phyloP scores from a whole-genome alignment of 169 alveolate genomes.

The Cryptosporidium felis region DNA sequence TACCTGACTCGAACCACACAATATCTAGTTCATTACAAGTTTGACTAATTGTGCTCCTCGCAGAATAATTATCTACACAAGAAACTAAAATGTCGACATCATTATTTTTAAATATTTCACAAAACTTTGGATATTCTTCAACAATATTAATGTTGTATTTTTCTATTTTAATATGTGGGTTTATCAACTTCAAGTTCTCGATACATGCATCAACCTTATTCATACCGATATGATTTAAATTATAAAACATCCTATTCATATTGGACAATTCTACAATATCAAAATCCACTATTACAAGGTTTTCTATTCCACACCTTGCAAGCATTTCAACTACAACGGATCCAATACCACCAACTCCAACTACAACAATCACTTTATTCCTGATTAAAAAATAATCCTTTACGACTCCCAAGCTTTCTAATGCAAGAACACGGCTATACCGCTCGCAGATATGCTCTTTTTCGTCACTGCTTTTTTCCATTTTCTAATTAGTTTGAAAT shows the following conservation, averaged over 20 bases:
- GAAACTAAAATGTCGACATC: constrained; percentile 89
- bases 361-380: constrained; percentile 84
- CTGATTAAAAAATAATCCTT: constrained; percentile 86
- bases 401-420: constrained; percentile 95
- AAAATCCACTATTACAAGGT: constrained; percentile 91
- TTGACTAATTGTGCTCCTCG: constrained; percentile 93
- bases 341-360: constrained; percentile 97
- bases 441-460: constrained; percentile 75
- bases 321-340: constrained; percentile 96
- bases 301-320: constrained; percentile 94
- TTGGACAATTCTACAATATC: constrained; percentile 94
- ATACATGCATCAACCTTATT: constrained; percentile 87
- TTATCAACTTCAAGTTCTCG: constrained; percentile 88
- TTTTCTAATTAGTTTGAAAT: neutral
- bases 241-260: constrained; percentile 93
- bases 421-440: constrained; percentile 89
- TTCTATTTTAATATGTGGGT: constrained; percentile 91
- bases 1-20: constrained; percentile 95
- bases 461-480: neutral
- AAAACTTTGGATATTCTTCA: constrained; percentile 83
- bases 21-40: constrained; percentile 91
- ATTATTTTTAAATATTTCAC: constrained; percentile 80
- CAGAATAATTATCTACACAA: constrained; percentile 96
- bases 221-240: constrained; percentile 90
- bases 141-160: constrained; percentile 86